These are phyloP conservation scores for Cladosporium oxysporum DNA, from an alignment of 2,329 filamentous ascomycete genomes.

Conservation along the genomic window DNA sequence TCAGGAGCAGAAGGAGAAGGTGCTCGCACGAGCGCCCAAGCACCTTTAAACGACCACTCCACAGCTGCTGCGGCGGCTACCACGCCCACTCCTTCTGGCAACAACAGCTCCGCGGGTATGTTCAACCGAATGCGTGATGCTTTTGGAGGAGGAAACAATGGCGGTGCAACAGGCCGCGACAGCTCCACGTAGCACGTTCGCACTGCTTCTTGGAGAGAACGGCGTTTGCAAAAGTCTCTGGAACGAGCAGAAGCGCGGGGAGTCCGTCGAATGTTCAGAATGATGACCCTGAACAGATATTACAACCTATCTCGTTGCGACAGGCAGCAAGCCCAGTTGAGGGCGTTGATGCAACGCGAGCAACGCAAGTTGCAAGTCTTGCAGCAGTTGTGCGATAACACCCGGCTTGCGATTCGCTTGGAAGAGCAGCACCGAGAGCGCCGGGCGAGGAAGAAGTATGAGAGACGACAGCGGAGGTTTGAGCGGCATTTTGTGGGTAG, in stretches of 20 bases:
- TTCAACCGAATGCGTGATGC: slow-evolving; percentile 39
- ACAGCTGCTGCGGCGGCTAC: not conserved
- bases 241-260: not conserved
- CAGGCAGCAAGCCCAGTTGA: not conserved
- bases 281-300: not conserved
- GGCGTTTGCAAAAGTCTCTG: not conserved
- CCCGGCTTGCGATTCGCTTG: not conserved
- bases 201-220: not conserved
- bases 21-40: slow-evolving; percentile 8
- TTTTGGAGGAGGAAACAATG: slow-evolving; percentile 26
- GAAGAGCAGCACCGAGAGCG: not conserved
- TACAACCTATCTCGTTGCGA: not conserved
- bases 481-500: not conserved
- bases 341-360: not conserved
- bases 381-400: not conserved
- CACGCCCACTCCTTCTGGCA: not conserved
- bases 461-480: not conserved
- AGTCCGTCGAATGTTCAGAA: not conserved
- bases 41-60: slow-evolving; percentile 7
- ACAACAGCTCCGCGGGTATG: slow-evolving; percentile 26
- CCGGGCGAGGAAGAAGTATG: not conserved
- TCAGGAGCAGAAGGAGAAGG: slow-evolving; percentile 4
- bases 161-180: not conserved
- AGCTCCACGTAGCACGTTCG: slow-evolving; percentile 3
- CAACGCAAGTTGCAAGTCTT: not conserved